phyloP scores from a whole-genome alignment of 179 eudicot species.

The Camellia oleifera region DNA sequence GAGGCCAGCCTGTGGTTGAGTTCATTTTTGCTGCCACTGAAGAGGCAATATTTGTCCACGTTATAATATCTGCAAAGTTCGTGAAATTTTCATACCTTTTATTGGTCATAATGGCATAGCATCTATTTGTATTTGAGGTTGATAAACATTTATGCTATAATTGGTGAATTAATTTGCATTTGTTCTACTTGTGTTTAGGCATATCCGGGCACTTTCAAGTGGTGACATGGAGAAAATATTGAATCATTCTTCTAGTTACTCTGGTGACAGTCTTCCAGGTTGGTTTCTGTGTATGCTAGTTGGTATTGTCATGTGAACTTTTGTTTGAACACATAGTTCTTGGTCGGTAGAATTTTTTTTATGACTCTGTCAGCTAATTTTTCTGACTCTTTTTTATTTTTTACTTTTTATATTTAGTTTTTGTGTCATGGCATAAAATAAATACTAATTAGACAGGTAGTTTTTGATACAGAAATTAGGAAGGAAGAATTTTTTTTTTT shows the following conservation, averaged over 20 bases:
- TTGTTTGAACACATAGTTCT: not conserved
- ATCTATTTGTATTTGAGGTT: not conserved
- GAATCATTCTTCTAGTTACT: slow-evolving; percentile 45
- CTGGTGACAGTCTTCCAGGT: slow-evolving; percentile 73
- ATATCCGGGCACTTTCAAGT: slow-evolving; percentile 71
- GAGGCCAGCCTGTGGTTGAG: slow-evolving; percentile 84
- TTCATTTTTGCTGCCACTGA: slow-evolving; percentile 91
- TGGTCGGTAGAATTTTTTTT: not conserved
- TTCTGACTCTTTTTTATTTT: not conserved
- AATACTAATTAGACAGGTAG: not conserved
- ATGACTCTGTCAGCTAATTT: not conserved
- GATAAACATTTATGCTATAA: not conserved
- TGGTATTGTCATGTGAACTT: slow-evolving; percentile 3
- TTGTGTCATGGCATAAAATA: not conserved
- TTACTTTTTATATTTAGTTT: not conserved
- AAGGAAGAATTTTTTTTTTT: not conserved
- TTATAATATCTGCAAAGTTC: slow-evolving; percentile 75
- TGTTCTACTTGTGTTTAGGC: slow-evolving; percentile 39
- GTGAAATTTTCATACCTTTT: slow-evolving; percentile 23
- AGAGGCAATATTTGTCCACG: slow-evolving; percentile 88
- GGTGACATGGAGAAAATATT: slow-evolving; percentile 72
- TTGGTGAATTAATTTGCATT: slow-evolving; percentile 7
- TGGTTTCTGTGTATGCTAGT: slow-evolving; percentile 11
- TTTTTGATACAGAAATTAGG: not conserved
- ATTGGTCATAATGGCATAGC: not conserved